Conservation (phyloP, 2,329 filamentous ascomycete species). For the Bipolaris zeicola region DNA sequence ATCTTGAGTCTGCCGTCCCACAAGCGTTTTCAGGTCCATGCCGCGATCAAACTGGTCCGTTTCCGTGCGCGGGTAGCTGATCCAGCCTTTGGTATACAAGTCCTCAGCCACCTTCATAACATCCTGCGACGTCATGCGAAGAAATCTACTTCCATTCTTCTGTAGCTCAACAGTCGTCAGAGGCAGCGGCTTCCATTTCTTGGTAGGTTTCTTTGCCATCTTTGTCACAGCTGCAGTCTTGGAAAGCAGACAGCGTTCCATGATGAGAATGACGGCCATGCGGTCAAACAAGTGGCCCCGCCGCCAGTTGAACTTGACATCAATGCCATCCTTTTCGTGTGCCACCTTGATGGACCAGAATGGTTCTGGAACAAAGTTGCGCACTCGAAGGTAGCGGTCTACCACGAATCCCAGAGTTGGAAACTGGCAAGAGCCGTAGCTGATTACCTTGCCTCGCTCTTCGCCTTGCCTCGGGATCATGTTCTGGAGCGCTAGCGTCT, state of each 20-base stretch:
- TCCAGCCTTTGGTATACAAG: constrained; percentile 92
- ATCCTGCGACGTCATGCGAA: constrained; percentile 87
- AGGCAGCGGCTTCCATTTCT: constrained; percentile 91
- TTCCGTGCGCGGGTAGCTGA: constrained; percentile 96
- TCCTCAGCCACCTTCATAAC: constrained; percentile 87
- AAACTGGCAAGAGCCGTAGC: constrained; percentile 96
- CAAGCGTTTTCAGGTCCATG: constrained; percentile 79
- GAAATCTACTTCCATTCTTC: constrained; percentile 87
- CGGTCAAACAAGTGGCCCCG: constrained; percentile 86
- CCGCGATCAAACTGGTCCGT: constrained; percentile 93
- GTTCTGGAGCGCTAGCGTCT: constrained; percentile 76
- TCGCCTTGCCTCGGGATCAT: constrained; percentile 69
- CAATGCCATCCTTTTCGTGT: constrained; percentile 76
- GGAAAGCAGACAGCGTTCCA: constrained; percentile 80
- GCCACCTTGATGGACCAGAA: constrained; percentile 93
- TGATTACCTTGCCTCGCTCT: constrained; percentile 67
- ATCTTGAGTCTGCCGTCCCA: constrained; percentile 83
- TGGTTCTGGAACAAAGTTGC: constrained; percentile 87
- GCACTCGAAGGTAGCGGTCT: constrained; percentile 90
- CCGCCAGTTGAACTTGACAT: constrained; percentile 83
- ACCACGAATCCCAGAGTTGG: constrained; percentile 96
- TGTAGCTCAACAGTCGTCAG: constrained; percentile 95
- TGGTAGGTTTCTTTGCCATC: constrained; percentile 87
- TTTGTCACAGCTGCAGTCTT: constrained; percentile 80
- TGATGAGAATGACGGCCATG: constrained; percentile 77